phyloP scores from a whole-genome alignment of 352 stramenopile genomes.

The Blastocystis sp. region DNA sequence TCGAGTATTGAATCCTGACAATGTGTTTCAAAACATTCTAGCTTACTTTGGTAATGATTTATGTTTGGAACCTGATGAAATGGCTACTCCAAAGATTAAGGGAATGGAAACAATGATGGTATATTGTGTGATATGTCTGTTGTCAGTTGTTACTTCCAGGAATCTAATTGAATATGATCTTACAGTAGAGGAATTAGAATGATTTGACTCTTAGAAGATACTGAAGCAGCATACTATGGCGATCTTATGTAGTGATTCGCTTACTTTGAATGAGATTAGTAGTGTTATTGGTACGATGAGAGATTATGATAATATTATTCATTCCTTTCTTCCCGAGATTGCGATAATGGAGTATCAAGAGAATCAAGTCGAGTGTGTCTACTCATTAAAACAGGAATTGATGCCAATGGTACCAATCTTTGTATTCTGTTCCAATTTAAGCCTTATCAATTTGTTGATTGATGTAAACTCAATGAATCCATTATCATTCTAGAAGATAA shows the following conservation, averaged over 20 bases:
- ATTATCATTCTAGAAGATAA: not conserved
- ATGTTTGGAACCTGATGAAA: not conserved
- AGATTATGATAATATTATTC: not conserved
- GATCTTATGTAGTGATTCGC: not conserved
- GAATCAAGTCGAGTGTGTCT: not conserved
- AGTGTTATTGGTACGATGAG: not conserved
- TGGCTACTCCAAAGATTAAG: not conserved
- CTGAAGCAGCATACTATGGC: not conserved
- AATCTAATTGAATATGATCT: not conserved
- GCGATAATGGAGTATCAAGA: not conserved
- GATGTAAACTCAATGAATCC: not conserved
- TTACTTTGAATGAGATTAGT: not conserved
- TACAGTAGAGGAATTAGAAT: no score
- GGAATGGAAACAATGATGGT: not conserved
- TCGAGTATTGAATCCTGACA: not conserved
- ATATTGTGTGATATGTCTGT: not conserved
- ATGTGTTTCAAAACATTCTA: not conserved
- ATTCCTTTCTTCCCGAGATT: not conserved
- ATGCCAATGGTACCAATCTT: not conserved
- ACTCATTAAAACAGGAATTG: conserved; percentile 9
- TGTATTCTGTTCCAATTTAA: not conserved
- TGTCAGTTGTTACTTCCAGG: not conserved
- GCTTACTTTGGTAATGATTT: not conserved
- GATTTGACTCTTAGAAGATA: no score
- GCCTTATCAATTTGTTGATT: not conserved